Conservation (phyloP, 192 early-diverging fungal species). For the Coemansia reversa region DNA sequence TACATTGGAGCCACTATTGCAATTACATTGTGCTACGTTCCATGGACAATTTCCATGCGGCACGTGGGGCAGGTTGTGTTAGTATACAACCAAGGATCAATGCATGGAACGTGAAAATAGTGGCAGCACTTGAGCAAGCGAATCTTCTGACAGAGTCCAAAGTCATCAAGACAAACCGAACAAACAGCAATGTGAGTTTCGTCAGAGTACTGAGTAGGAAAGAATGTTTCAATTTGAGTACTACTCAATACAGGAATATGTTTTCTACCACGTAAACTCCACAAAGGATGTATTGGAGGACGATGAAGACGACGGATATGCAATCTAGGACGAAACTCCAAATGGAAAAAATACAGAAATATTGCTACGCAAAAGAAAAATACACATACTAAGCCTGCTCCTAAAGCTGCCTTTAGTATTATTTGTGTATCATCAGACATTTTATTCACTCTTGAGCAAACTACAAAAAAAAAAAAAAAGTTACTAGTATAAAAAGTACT, state of each 20-base stretch:
- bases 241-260: conserved; percentile 3
- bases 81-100: conserved; percentile 36
- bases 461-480: too few relatives aligned
- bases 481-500: too few relatives aligned
- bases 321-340: conserved; percentile 20
- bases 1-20: neutral
- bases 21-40: neutral
- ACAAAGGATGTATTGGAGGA: conserved; percentile 3
- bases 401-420: conserved; percentile 34
- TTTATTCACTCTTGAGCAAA: too few relatives aligned
- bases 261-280: conserved; percentile 4
- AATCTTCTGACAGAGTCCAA: conserved; percentile 2
- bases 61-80: conserved; percentile 27
- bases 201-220: conserved; percentile 8
- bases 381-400: conserved; percentile 21
- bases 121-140: conserved; percentile 17
- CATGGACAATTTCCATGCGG: conserved; percentile 12
- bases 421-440: conserved; percentile 15
- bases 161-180: conserved; percentile 22
- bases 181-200: neutral
- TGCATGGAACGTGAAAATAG: conserved; percentile 30
- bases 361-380: conserved; percentile 17
- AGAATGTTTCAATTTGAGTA: conserved; percentile 20
- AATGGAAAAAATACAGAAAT: conserved; percentile 27
- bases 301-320: conserved; percentile 7